These are phyloP conservation scores for Ganoderma sinense DNA, from an alignment of 1,284 basidiomycete genomes.

Conservation along the genomic window DNA sequence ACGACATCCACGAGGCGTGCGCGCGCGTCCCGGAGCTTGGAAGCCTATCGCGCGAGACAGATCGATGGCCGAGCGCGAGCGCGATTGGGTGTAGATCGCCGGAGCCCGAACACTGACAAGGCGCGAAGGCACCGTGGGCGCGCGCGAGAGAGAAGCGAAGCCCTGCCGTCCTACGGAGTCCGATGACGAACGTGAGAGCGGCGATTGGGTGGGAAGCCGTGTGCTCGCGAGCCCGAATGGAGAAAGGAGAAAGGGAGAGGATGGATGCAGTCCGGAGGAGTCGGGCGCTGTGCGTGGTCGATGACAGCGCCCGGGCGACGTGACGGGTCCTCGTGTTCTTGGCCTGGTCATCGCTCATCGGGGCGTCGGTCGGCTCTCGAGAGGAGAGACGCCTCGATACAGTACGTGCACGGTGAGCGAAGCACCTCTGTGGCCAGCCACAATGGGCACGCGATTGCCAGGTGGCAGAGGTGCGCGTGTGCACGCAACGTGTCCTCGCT, in stretches of 20 bases:
- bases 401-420: not conserved
- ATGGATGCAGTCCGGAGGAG: not conserved
- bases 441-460: not conserved
- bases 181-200: slow-evolving; percentile 2
- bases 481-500: slow-evolving; percentile 9
- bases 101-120: not conserved
- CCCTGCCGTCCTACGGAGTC: not conserved
- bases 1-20: not conserved
- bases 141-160: not conserved
- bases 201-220: not conserved
- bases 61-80: slow-evolving; percentile 1
- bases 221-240: not conserved
- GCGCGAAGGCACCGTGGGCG: not conserved
- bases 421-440: not conserved
- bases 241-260: no score
- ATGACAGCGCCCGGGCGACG: not conserved
- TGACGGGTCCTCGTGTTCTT: slow-evolving; percentile 1
- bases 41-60: not conserved
- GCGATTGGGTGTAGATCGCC: slow-evolving; percentile 7
- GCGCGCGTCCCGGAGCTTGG: slow-evolving; percentile 2
- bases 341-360: slow-evolving; percentile 6
- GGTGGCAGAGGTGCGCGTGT: slow-evolving; percentile 11
- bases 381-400: not conserved
- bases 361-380: not conserved
- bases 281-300: not conserved